phyloP scores from a whole-genome alignment of 371 early-diverging fungal genomes.

The Lichtheimia hyalospora region DNA sequence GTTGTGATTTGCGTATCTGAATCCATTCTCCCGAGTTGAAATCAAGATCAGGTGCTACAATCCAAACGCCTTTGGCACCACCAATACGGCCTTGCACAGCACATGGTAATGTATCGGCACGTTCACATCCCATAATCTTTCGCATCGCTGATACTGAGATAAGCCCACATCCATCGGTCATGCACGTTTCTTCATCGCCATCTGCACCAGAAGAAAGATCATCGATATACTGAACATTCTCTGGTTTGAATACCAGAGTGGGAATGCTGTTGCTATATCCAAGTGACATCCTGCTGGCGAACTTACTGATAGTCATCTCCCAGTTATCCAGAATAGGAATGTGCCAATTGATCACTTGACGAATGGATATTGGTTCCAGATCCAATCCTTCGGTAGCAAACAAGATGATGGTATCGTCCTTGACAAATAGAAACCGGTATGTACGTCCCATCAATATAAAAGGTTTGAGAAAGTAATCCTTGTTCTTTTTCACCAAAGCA shows the following conservation, averaged over 20 bases:
- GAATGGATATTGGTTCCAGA: conserved; percentile 26
- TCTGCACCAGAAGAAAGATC: conserved; percentile 24
- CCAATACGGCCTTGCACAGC: conserved; percentile 55
- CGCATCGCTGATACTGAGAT: conserved; percentile 50
- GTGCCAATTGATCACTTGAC: conserved; percentile 46
- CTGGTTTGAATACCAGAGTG: conserved; percentile 34
- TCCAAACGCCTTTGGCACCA: conserved; percentile 54
- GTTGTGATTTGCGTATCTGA: conserved; percentile 38
- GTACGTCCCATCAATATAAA: conserved; percentile 38
- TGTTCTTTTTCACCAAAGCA: conserved; percentile 8
- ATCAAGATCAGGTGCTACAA: conserved; percentile 34
- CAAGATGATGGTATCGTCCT: conserved; percentile 31
- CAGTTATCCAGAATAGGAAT: conserved; percentile 44
- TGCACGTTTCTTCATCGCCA: conserved; percentile 25
- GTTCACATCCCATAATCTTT: conserved; percentile 35
- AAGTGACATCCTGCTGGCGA: conserved; percentile 42
- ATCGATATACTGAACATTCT: conserved; percentile 31
- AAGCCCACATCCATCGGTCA: conserved; percentile 55
- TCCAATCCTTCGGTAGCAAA: conserved; percentile 45
- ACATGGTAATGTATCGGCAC: conserved; percentile 36
- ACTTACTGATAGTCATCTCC: conserved; percentile 43
- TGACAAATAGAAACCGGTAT: conserved; percentile 39
- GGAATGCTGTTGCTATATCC: conserved; percentile 49
- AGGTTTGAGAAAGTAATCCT: conserved; percentile 27
- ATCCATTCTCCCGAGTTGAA: conserved; percentile 35